Evolutionary conservation across 2,329 filamentous ascomycete genomes (phyloP), one percentile per base, ranked within the genome.

Genomic region (Cephalotrichum gorgonifer): DNA sequence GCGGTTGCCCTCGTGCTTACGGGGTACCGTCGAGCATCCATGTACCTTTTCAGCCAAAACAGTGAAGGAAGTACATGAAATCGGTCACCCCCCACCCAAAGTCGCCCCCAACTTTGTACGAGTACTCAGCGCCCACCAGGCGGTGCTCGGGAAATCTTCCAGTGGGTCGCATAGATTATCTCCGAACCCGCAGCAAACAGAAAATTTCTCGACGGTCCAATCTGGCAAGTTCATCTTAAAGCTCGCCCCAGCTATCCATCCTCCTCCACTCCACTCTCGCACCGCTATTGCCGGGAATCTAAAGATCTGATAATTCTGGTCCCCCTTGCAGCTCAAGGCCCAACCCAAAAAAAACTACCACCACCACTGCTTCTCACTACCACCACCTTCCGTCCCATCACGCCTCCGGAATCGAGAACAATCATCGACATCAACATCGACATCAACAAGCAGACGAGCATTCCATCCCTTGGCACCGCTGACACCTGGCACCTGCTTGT

Each of bases 111-210:
- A 28, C 27, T 17, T 44, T 14, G 25, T 15, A 15, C 15, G 12
- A 27, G n/a, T 23, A 5, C 17, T 33, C 27, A 15, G 31, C 22
- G 23, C 31, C 31, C 27, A 33, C 6, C 44, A 27, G 44, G 31
- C 15, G 17, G 22, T 47, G 31, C 33, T 23, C 33, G 11, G n/a
- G 23, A 28, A 47, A 28, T 23, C 30, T 41, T 20, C 20, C 33
- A 47, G 33, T 6, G 22, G 35, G 17, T 39, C 35, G 45, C 33
- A 30, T n/a, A 33, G 22, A 33, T 26, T 48, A 48, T 41, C 46
- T 48, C 46, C 46, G 46, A 48, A 23, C 27, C 46, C 46, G 46
- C 46, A 39, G 27, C 35, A n/a, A 11, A 20, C 20, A 22, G 28
- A 39, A 33, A 42, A 42, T 48, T 48, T 43, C 28, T 28, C 30